A percentile compares a stretch with the other conserved stretches of the same genome.
Conservation (phyloP, 805 yeast genomes). For the Zygoascus tannicola region DNA sequence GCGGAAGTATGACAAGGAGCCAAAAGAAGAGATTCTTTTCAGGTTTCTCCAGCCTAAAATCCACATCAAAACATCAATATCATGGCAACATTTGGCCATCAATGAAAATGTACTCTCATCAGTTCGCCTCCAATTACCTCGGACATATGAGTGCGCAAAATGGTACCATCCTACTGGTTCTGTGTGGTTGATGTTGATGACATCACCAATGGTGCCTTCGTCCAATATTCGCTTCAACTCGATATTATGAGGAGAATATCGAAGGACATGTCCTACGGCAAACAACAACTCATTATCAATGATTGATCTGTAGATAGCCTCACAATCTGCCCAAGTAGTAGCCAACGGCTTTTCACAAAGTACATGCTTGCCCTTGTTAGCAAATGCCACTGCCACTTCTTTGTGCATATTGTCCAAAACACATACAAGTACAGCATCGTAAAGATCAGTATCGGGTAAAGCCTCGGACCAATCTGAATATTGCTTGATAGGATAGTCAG, state of each 20-base stretch:
- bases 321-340: conserved; percentile 18
- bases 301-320: conserved; percentile 17
- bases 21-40: conserved; percentile 18
- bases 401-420: conserved; percentile 21
- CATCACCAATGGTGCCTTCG: conserved; percentile 17
- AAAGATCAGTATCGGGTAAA: conserved; percentile 11
- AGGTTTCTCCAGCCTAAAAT: conserved; percentile 17
- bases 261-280: conserved; percentile 23
- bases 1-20: conserved; percentile 16
- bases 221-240: conserved; percentile 18
- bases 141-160: conserved; percentile 23
- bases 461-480: conserved; percentile 18
- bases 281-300: conserved; percentile 17
- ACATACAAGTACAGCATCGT: conserved; percentile 20
- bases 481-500: conserved; percentile 7
- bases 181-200: conserved; percentile 21
- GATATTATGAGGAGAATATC: conserved; percentile 22
- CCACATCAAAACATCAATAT: conserved; percentile 22
- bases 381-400: conserved; percentile 22
- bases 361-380: conserved; percentile 18
- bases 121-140: conserved; percentile 22
- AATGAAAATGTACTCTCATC: conserved; percentile 18
- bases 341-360: conserved; percentile 23
- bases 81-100: conserved; percentile 25
- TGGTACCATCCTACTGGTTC: conserved; percentile 24